Base-by-base conservation (phyloP, 176 grass and related monocot species). In the Musa beccarii region DNA sequence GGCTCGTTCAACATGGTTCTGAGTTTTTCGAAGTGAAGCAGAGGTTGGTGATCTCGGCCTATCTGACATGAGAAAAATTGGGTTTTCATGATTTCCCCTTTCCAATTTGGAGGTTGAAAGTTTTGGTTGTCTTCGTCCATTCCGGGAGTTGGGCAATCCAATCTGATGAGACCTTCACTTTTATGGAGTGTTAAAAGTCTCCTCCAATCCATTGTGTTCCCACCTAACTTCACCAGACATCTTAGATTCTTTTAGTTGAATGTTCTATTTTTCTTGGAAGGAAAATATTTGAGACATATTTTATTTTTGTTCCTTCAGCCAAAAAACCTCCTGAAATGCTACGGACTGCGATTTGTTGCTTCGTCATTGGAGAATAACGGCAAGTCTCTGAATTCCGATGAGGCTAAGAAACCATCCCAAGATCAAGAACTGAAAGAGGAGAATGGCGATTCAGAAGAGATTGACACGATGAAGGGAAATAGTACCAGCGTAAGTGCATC, bases 361-460 rank as follows among this genome's bases (percentile, higher is more conserved):
- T 94, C 95, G 23, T 99, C 95, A 29, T 22, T 94, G 54, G 80
- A 94, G 80, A 89, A 89, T 63, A 91, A 80, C 56, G 71, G 52
- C 2, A 83, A 85, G 16, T 57, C 62, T 59, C 50, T 50, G 1
- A 23, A 6, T 67, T 16, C 51, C 43, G 51, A 50, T 14, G 22
- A 81, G 52, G 71, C 55, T 67, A 16, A 61, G 19, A 9, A 49
- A 24, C 56, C 66, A 79, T 70, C 53, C 65, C 16, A 49, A 10
- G 82, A 85, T 59, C 16, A 76, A 62, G 61, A 82, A 66, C 24
- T 53, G 56, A 72, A 80, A 85, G 62, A 52, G 69, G 54, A 56
- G 3, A 53, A 15, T 66, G 50, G 54, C 70, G 26, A 77, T 59
- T 52, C 6, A 80, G 78, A 22, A 76, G 51, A 1, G 59, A 61